Evolutionary conservation across 257 asterid species (phyloP), one percentile per base, ranked within the genome.

Genomic region (Nicotiana sylvestris): DNA sequence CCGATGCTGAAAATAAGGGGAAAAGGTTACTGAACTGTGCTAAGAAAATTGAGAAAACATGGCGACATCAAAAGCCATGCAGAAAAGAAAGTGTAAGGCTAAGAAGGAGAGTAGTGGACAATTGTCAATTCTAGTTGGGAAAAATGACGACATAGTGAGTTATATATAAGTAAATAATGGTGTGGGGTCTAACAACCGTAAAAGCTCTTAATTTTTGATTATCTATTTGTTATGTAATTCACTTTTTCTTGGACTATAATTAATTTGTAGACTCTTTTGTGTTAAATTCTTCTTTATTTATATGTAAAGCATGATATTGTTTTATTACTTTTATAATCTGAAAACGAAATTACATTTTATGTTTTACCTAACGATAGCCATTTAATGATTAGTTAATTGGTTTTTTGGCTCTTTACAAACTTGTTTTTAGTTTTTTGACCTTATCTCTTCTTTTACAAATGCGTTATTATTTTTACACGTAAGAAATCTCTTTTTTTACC

Each of bases 51-150:
- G 10, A 13, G 62, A 62, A 29, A 27, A 30, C 62, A 77, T 56
- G 81, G 81, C 81, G 67, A 77, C 81, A 77, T 77, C 15, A 55
- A 29, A 56, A 77, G 51, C 32, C 81, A 77, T 56, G 81, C 81
- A 55, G 35, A 21, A 9, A 43, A 18, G 15, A 4, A 72, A 21
- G 80, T 25, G 62, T 10, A 46, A 21, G 7, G 80, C 4, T 18
- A 49, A 9, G 80, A 17, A 57, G 21, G 58, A 13, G 18, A 53
- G 58, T 1, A 13, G 18, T 13, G 58, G 62, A 57, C 62, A 17
- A 57, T 57, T 57, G 62, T 57, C 25, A 57, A 57, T 57, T 57
- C 9, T 13, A 57, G 8, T 57, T 57, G 25, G 62, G n/a, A 57
- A 57, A 55, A 57, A 57, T 57, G 62, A 57, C 62, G 62, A 57